These are phyloP conservation scores for Parafenestella ontariensis DNA, from an alignment of 2,329 filamentous ascomycete species.

Conservation along the genomic window DNA sequence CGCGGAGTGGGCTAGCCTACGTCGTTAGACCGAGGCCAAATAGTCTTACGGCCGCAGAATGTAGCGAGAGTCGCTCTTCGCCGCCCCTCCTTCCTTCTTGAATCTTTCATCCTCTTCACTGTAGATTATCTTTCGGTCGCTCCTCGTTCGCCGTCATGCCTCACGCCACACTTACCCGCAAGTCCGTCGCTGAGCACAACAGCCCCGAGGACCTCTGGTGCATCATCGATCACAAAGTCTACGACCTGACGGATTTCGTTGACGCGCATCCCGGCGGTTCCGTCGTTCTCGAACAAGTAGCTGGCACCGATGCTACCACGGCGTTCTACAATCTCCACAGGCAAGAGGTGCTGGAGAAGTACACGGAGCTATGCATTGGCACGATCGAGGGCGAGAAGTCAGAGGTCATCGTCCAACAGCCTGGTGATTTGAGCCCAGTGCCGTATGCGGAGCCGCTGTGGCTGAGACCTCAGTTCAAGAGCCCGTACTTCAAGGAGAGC, in stretches of 20 bases:
- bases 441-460: slow-evolving; percentile 88
- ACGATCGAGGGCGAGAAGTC: slow-evolving; percentile 76
- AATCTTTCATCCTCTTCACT: not conserved
- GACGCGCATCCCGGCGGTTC: slow-evolving; percentile 85
- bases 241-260: slow-evolving; percentile 84
- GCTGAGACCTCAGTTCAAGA: slow-evolving; percentile 78
- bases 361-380: slow-evolving; percentile 76
- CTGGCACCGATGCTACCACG: slow-evolving; percentile 79
- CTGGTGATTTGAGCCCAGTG: slow-evolving; percentile 76
- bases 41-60: slow-evolving; percentile 7
- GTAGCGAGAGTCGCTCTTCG: slow-evolving; percentile 10
- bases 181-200: slow-evolving; percentile 76
- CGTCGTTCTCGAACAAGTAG: slow-evolving; percentile 80
- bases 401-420: slow-evolving; percentile 71
- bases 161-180: slow-evolving; percentile 53
- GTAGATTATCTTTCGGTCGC: not conserved
- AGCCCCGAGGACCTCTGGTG: slow-evolving; percentile 79
- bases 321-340: slow-evolving; percentile 93
- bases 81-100: slow-evolving; percentile 4
- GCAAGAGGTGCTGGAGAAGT: slow-evolving; percentile 86
- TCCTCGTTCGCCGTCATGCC: slow-evolving; percentile 33
- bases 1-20: slow-evolving; percentile 25
- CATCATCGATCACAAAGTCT: slow-evolving; percentile 86
- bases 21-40: slow-evolving; percentile 25
- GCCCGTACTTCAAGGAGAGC: slow-evolving; percentile 79